Evolutionary conservation across 768 basidiomycete species (phyloP).

Genomic region (Termitomyces sp.): DNA sequence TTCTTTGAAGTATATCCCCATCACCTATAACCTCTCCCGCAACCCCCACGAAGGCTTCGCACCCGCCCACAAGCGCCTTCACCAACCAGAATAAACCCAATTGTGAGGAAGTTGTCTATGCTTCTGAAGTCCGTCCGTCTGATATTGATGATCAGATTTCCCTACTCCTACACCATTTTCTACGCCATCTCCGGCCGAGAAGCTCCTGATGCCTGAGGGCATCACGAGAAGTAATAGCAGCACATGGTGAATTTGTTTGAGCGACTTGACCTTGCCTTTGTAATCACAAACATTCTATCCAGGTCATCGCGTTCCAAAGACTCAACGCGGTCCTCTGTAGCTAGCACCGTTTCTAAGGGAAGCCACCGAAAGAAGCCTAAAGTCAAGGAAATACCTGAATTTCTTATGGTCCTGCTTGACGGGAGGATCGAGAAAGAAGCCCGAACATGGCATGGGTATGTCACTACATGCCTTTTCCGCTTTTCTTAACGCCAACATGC

Average conservation of each 20-base stretch:
- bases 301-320: conserved; percentile 16
- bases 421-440: conserved; percentile 29
- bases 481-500: background rate
- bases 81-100: background rate
- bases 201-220: conserved; percentile 4
- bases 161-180: conserved; percentile 8
- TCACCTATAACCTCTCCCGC: conserved; percentile 3
- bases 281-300: background rate
- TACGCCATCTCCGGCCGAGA: conserved; percentile 2
- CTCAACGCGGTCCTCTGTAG: conserved; percentile 11
- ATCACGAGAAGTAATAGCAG: conserved; percentile 9
- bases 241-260: conserved; percentile 5
- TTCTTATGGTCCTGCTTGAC: conserved; percentile 38
- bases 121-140: background rate
- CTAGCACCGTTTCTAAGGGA: conserved; percentile 12
- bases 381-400: conserved; percentile 23
- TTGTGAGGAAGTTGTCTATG: background rate
- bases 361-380: conserved; percentile 18
- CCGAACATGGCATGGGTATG: conserved; percentile 44
- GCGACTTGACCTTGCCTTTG: background rate
- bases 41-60: background rate
- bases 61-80: background rate
- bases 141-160: background rate
- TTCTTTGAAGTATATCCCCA: conserved; percentile 10
- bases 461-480: background rate